Conservation (phyloP, 208 protist genomes). For the Strigomonas culicis region DNA sequence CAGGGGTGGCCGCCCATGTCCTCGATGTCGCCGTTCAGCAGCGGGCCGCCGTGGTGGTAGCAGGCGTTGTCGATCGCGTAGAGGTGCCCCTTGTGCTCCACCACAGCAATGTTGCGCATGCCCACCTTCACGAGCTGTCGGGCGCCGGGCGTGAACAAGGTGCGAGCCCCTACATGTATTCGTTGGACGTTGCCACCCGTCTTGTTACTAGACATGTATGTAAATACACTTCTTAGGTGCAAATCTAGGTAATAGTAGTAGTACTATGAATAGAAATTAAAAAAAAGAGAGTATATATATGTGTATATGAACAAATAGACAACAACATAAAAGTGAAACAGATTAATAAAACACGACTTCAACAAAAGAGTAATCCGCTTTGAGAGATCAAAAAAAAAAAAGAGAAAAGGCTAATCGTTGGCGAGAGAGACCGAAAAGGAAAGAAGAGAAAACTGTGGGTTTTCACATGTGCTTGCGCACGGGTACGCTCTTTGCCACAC, state of each 20-base stretch:
- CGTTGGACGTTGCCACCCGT: neutral
- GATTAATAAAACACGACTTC: too few relatives aligned
- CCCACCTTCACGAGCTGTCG: conserved; percentile 76
- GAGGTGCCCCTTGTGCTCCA: conserved; percentile 48
- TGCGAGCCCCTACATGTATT: conserved; percentile 25
- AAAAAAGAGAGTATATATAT: too few relatives aligned
- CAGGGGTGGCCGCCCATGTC: conserved; percentile 86
- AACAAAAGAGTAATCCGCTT: neutral
- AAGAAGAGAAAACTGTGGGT: too few relatives aligned
- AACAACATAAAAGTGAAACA: too few relatives aligned
- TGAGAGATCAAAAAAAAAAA: conserved; percentile 3
- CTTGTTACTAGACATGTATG: neutral
- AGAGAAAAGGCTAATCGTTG: neutral
- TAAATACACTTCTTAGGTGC: neutral
- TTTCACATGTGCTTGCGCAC: too few relatives aligned
- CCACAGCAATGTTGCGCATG: conserved; percentile 80
- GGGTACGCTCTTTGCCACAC: too few relatives aligned
- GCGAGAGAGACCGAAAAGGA: too few relatives aligned
- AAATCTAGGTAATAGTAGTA: too few relatives aligned
- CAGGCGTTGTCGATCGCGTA: conserved; percentile 92
- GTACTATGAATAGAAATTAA: too few relatives aligned
- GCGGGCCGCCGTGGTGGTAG: conserved; percentile 88
- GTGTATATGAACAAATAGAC: too few relatives aligned
- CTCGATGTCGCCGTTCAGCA: conserved; percentile 90
- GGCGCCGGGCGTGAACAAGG: conserved; percentile 37